Conservation (phyloP, 345 rosid genomes). For the Triadica sebifera region DNA sequence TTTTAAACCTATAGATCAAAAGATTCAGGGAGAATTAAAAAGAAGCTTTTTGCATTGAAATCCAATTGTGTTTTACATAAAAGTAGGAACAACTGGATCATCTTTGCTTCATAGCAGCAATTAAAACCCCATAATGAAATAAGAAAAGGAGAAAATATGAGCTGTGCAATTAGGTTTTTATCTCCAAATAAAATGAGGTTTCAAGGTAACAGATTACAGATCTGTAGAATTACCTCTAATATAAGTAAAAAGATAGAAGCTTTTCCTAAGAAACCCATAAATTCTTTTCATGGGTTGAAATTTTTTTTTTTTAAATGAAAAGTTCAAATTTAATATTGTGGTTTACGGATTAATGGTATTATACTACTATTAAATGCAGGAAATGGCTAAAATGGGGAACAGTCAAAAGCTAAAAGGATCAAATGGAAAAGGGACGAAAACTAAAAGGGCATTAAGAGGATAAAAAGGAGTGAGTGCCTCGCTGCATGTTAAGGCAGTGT, state of each 20-base stretch:
- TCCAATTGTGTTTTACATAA: not conserved
- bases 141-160: not conserved
- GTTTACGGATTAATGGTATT: conserved; percentile 16
- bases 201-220: conserved; percentile 21
- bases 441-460: not conserved
- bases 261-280: conserved; percentile 10
- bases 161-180: conserved; percentile 1
- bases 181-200: conserved; percentile 3
- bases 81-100: not conserved
- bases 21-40: not conserved
- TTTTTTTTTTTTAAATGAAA: too few species aligned
- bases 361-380: too few species aligned
- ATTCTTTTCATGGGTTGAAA: not conserved
- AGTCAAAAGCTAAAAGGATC: conserved; percentile 7
- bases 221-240: conserved; percentile 14
- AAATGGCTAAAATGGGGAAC: not conserved
- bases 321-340: not conserved
- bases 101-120: not conserved
- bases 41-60: not conserved
- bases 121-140: not conserved
- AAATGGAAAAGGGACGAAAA: not conserved
- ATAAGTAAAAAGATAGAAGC: conserved; percentile 20
- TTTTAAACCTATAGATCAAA: conserved; percentile 1
- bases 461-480: too few species aligned
- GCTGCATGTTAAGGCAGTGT: not conserved